phyloP scores from a whole-genome alignment of 495 filamentous ascomycete species.

The Acidomyces sp. region DNA sequence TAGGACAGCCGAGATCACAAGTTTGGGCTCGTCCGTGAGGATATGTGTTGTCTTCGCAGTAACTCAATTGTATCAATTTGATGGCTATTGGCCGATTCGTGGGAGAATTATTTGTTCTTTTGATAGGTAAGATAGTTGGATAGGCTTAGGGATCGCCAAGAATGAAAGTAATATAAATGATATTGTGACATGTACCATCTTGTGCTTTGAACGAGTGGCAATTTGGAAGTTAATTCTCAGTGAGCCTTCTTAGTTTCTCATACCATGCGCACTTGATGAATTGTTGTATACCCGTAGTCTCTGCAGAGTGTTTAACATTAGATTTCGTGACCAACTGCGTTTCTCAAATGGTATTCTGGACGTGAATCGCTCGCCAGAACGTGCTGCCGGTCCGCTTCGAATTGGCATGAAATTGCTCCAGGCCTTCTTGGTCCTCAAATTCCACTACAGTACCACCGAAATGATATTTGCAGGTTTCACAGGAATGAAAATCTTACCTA shows the following conservation, averaged over 20 bases:
- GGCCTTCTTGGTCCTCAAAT: conserved; percentile 30
- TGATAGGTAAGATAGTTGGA: conserved; percentile 7
- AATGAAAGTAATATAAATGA: conserved; percentile 38
- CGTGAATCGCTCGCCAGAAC: conserved; percentile 39
- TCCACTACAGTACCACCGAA: conserved; percentile 36
- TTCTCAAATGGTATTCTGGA: conserved; percentile 43
- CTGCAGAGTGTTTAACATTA: conserved; percentile 36
- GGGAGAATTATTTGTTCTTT: conserved; percentile 8
- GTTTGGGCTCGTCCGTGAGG: too few species aligned
- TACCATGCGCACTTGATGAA: conserved; percentile 39
- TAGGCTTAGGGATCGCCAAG: conserved; percentile 41
- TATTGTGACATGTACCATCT: conserved; percentile 41
- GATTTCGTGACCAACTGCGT: conserved; percentile 39
- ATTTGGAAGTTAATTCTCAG: conserved; percentile 37
- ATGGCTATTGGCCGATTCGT: conserved; percentile 14
- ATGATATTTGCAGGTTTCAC: conserved; percentile 25
- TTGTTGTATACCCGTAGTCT: conserved; percentile 32
- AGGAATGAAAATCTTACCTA: neutral
- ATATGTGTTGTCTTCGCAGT: conserved; percentile 32
- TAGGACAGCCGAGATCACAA: conserved; percentile 33
- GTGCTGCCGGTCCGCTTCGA: conserved; percentile 26
- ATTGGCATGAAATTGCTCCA: conserved; percentile 33
- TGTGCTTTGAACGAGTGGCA: conserved; percentile 39
- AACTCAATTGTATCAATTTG: conserved; percentile 39
- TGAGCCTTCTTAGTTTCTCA: conserved; percentile 33